These are phyloP conservation scores for Papiliotrema flavescens DNA, from an alignment of 1,284 basidiomycete species.

Conservation along the genomic window DNA sequence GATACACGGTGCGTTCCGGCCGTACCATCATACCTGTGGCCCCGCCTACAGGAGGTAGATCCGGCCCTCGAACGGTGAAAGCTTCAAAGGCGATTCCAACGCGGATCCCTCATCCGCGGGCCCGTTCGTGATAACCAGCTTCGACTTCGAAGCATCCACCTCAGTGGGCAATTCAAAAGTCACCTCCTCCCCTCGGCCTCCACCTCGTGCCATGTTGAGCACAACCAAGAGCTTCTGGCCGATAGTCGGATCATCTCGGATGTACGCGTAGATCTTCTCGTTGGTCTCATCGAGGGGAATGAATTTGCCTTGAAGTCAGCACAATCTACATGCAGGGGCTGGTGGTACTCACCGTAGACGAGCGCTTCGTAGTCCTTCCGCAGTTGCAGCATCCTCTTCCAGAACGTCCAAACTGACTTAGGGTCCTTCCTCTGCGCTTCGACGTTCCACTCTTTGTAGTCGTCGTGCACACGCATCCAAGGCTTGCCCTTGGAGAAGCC, in stretches of 20 bases:
- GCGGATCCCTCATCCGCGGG: constrained; percentile 10
- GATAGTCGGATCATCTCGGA: constrained; percentile 32
- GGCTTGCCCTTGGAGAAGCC: constrained; percentile 64
- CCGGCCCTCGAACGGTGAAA: constrained; percentile 26
- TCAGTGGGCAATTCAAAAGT: constrained; percentile 15
- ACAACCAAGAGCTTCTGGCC: constrained; percentile 27
- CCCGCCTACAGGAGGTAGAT: constrained; percentile 21
- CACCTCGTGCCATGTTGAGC: constrained; percentile 36
- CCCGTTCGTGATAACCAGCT: constrained; percentile 28
- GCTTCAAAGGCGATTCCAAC: constrained; percentile 11
- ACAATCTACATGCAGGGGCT: background rate
- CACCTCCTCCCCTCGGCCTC: constrained; percentile 11
- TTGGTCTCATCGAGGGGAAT: constrained; percentile 35
- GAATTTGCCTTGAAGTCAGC: constrained; percentile 27
- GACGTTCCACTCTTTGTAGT: constrained; percentile 55
- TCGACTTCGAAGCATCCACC: constrained; percentile 18
- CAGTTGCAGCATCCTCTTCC: constrained; percentile 40
- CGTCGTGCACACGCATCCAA: constrained; percentile 75
- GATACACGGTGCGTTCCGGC: too few relatives aligned
- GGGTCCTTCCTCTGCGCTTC: constrained; percentile 43
- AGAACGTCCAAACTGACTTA: constrained; percentile 36
- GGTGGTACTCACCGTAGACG: constrained; percentile 40
- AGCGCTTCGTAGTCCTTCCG: constrained; percentile 41
- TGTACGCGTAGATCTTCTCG: constrained; percentile 42
- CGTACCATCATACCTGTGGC: too few relatives aligned